phyloP scores from a whole-genome alignment of 352 stramenopile genomes.

The Globisporangium middletonii region DNA sequence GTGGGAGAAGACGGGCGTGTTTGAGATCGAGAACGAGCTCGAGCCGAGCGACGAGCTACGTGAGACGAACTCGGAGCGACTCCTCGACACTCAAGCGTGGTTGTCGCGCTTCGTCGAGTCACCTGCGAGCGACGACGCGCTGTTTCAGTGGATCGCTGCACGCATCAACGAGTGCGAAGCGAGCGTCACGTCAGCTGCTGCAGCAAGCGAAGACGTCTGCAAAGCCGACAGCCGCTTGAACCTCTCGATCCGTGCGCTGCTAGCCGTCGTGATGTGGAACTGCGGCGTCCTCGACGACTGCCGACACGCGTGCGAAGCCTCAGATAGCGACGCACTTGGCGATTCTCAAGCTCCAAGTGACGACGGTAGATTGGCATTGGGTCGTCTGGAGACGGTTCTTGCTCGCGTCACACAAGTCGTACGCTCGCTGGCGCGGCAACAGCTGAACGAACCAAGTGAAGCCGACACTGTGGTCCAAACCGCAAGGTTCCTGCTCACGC shows the following conservation, averaged over 20 bases:
- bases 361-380: not conserved
- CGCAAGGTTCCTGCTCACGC: slow-evolving; percentile 4
- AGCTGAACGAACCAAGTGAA: not conserved
- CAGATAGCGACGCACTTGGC: not conserved
- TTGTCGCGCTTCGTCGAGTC: not conserved
- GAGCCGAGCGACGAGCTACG: not conserved
- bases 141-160: not conserved
- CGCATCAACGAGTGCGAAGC: not conserved
- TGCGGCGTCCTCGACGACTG: slow-evolving; percentile 1
- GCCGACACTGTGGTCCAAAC: not conserved
- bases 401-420: not conserved
- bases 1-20: slow-evolving; percentile 41
- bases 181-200: not conserved
- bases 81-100: not conserved
- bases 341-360: not conserved
- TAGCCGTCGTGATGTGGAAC: slow-evolving; percentile 6
- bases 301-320: not conserved
- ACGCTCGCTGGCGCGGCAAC: not conserved
- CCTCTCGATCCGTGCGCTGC: not conserved
- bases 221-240: not conserved
- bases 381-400: not conserved
- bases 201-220: too few relatives aligned
- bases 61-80: not conserved
- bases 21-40: slow-evolving; percentile 50
- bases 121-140: not conserved